Evolutionary conservation across 2,329 filamentous ascomycete species (phyloP), one percentile per base, ranked within the genome.

Genomic region (Nectriaceae sp.): DNA sequence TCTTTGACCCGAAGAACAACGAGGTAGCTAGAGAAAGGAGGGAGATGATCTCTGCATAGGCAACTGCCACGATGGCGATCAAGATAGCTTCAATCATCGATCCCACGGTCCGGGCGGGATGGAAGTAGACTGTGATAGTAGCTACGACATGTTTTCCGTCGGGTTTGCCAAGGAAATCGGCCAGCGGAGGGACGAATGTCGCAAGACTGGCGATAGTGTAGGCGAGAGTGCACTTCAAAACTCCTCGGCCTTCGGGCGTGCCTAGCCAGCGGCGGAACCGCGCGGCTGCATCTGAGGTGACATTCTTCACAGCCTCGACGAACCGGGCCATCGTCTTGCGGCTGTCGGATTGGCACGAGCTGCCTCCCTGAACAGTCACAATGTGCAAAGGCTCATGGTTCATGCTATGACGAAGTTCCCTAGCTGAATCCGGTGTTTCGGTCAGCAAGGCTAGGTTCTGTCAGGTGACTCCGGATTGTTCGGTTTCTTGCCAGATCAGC

Each of bases 71-170:
- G 16, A 89, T 72, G 3, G 90, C 89, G 42, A 94, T 83, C 13
- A 92, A 71, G 11, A 88, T 82, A 3, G 91, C 92, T 68, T 96
- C 89, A 46, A 90, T 81, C 90, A 97, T 96, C 53, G 89, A 94
- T 0, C 93, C 93, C 8, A 85, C 83, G 15, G 90, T 90, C 45
- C 93, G 80, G 2, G 90, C 89, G 1, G 93, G 91, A 65, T 97
- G 92, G 62, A 97, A 97, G 64, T 96, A 97, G 8, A 97, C 91
- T 0, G 90, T 95, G 44, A 97, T 85, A 1, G 93, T 97, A 26
- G 91, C 91, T 42, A 96, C 90, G 59, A 96, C 86, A 70, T 97
- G 93, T 65, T 97, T 97, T 33, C 90, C 90, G 69, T 96, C 92
- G 56, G 91, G 88, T 50, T 85, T 79, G 3, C 93, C 93, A 4